Base-by-base conservation (phyloP, 1,284 basidiomycete species). In the Singerocomus inundabilis region DNA sequence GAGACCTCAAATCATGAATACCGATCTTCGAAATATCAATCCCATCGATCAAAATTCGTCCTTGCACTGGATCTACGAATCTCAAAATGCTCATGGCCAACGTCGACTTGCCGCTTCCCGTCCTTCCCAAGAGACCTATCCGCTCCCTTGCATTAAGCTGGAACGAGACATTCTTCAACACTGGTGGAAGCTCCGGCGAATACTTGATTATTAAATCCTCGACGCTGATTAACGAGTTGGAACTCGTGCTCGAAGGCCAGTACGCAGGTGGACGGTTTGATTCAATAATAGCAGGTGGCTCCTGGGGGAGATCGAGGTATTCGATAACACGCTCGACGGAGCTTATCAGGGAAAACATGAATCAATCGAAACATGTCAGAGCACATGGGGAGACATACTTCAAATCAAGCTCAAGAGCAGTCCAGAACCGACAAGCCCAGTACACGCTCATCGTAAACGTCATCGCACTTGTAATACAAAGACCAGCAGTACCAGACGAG, bases 1-100 rank as follows among this genome's bases (percentile, higher is more conserved):
- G 76, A 15, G 85, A 85, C 30, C 93, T 80, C 48, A 97, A 66
- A 67, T 95, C 92, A 62, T 91, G 80, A 21, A 96, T 73, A 1
- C 93, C 93, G 54, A 98, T 94, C 6, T 73, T 84, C 0, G 88
- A 85, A 50, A 97, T 91, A 66, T 97, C 92, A 57, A 97, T 84
- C 1, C 93, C 93, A 57, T 95, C 93, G 36, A 97, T 84, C 46
- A 87, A 46, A 54, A 98, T 94, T 41, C 75, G 79, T 0, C 95
- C 95, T 10, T 73, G 71, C 2, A 80, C 74, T 0, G 93, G 93
- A 61, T 98, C 94, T 59, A 86, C 87, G 61, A 98, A 97, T 53
- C 94, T 82, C 55, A 98, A 69, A 24, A 98, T 72, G 54, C 85
- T 85, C 82, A 91, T 91, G 0, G 91, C 91, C 29, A 96, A 70